A percentile compares a stretch with the other conserved stretches of the same genome.
phyloP scores from a whole-genome alignment of 1,284 basidiomycete genomes.

The Stygiomarasmius scandens region DNA sequence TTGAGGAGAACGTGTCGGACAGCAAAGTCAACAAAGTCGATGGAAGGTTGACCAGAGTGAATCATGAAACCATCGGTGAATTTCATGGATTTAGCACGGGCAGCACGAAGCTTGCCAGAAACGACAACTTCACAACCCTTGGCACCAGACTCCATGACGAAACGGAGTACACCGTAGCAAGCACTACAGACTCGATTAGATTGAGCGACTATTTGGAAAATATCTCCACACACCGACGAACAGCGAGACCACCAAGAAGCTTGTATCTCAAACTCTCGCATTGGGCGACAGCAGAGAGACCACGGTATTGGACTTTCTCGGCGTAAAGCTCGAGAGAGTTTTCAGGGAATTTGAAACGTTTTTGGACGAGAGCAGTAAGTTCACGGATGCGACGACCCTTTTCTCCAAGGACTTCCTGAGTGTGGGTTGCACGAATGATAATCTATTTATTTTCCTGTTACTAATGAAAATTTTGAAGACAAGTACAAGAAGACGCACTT shows the following conservation, averaged over 20 bases:
- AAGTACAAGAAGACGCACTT: constrained; percentile 51
- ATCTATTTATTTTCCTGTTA: constrained; percentile 55
- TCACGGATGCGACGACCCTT: constrained; percentile 99
- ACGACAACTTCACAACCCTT: constrained; percentile 99
- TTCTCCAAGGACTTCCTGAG: constrained; percentile 99
- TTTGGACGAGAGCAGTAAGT: constrained; percentile 97
- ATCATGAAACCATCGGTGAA: constrained; percentile 99
- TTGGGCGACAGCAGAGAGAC: constrained; percentile 97
- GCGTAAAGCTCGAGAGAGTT: constrained; percentile 99
- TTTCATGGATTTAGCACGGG: constrained; percentile 99
- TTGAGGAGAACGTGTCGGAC: constrained; percentile 98
- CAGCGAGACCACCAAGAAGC: constrained; percentile 98
- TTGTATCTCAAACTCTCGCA: constrained; percentile 99
- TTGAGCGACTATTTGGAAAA: constrained; percentile 16
- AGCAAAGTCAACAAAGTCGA: constrained; percentile 97
- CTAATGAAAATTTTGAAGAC: constrained; percentile 5
- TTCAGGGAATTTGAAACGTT: constrained; percentile 99
- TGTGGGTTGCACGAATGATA: constrained; percentile 99
- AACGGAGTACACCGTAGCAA: constrained; percentile 99
- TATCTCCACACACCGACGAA: constrained; percentile 76
- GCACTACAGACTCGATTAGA: constrained; percentile 57
- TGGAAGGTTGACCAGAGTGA: constrained; percentile 98
- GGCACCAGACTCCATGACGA: constrained; percentile 99
- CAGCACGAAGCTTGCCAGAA: constrained; percentile 99
- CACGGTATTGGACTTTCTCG: constrained; percentile 99